Evolutionary conservation across 495 filamentous ascomycete genomes (phyloP).

Genomic region (Annulohypoxylon maeteangense): DNA sequence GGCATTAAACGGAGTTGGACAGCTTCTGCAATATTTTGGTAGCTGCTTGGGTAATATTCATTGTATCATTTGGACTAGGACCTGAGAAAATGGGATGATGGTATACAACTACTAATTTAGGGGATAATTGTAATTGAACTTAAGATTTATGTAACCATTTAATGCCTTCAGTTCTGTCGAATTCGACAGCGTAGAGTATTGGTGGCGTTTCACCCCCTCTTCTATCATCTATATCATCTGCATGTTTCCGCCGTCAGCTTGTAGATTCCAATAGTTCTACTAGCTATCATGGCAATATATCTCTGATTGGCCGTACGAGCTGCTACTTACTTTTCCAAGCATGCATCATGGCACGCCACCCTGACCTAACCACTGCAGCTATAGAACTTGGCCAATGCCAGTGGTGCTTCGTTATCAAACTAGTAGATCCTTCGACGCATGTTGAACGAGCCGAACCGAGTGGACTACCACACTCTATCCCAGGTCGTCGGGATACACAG

Average conservation of each 20-base stretch:
- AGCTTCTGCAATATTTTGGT: neutral
- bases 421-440: slow-evolving; percentile 1
- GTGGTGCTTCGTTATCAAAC: neutral
- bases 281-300: neutral
- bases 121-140: neutral
- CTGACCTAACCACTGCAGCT: neutral
- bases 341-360: slow-evolving; percentile 1
- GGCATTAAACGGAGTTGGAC: neutral
- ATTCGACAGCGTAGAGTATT: too few relatives aligned
- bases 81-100: too few relatives aligned
- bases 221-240: neutral
- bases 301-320: neutral
- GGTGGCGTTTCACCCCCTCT: neutral
- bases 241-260: neutral
- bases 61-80: neutral
- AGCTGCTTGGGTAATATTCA: neutral
- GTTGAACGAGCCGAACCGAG: neutral
- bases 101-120: too few relatives aligned
- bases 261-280: neutral
- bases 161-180: too few relatives aligned
- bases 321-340: neutral
- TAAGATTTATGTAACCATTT: neutral
- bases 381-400: neutral
- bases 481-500: neutral
- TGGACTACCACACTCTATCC: neutral